Conservation (phyloP, 495 filamentous ascomycete species). For the Podospora didyma region DNA sequence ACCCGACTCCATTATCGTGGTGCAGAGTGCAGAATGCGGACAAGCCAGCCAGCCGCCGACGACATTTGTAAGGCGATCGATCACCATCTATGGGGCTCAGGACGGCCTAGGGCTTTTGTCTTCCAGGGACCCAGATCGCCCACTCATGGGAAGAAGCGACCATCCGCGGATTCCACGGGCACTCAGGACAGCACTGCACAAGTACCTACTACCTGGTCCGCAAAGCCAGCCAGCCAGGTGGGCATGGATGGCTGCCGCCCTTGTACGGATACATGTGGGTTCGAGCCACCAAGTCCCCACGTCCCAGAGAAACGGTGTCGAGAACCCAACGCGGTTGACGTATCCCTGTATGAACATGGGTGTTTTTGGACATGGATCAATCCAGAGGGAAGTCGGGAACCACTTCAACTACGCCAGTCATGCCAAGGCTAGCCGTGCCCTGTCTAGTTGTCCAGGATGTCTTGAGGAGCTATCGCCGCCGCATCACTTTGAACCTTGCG, state of each 20-base stretch:
- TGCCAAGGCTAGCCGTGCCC: constrained; percentile 13
- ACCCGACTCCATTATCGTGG: constrained; percentile 15
- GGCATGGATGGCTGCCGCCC: not conserved
- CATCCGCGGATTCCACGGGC: not conserved
- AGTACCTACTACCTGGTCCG: no score
- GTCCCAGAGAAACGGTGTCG: constrained; percentile 23
- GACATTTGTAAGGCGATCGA: not conserved
- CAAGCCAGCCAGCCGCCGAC: not conserved
- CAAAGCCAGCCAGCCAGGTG: no score
- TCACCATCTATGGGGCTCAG: not conserved
- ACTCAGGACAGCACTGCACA: no score
- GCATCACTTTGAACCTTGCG: constrained; percentile 22
- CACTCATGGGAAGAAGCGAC: not conserved
- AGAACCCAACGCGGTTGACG: constrained; percentile 7
- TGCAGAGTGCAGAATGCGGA: not conserved
- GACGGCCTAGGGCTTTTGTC: not conserved
- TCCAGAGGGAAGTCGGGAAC: constrained; percentile 9
- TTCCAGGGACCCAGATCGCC: not conserved
- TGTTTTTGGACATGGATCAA: constrained; percentile 15
- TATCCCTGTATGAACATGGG: constrained; percentile 20
- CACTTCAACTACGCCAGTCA: constrained; percentile 9
- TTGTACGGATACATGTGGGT: no score
- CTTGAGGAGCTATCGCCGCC: constrained; percentile 3
- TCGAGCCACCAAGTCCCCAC: constrained; percentile 1
- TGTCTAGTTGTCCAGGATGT: constrained; percentile 12